Conservation (phyloP, 148 eudicot genomes). For the Amaranthus cruentus region DNA sequence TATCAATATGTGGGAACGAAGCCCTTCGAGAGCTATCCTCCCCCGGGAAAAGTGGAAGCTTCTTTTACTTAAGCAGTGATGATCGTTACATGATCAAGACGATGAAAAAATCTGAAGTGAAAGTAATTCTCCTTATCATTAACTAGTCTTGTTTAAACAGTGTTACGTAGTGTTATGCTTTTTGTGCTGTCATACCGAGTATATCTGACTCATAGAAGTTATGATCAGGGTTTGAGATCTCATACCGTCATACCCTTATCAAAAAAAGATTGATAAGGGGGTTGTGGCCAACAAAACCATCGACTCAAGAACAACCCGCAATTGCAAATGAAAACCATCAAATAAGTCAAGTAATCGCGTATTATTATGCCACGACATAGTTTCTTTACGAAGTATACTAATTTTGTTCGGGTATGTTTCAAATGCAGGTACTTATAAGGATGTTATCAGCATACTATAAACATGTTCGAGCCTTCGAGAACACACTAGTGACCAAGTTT, state of each 20-base stretch:
- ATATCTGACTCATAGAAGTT: too few relatives aligned
- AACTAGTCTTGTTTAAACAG: not conserved
- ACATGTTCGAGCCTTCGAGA: constrained; percentile 79
- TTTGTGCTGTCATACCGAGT: too few relatives aligned
- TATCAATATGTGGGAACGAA: constrained; percentile 91
- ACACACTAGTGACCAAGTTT: constrained; percentile 78
- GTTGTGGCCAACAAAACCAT: too few relatives aligned
- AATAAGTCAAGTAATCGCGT: too few relatives aligned
- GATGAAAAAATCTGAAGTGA: constrained; percentile 87
- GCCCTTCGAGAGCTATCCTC: constrained; percentile 91
- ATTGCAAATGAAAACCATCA: too few relatives aligned
- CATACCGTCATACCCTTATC: too few relatives aligned
- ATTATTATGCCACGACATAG: too few relatives aligned
- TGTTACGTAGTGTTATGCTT: too few relatives aligned
- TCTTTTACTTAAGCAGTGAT: constrained; percentile 86
- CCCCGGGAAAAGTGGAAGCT: constrained; percentile 92
- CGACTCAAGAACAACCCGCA: too few relatives aligned
- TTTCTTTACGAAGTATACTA: not conserved
- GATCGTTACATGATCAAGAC: constrained; percentile 99
- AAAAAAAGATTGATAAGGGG: too few relatives aligned
- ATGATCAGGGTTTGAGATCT: too few relatives aligned
- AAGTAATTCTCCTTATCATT: constrained; percentile 36
- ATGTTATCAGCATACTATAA: constrained; percentile 86
- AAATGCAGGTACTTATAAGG: constrained; percentile 61
- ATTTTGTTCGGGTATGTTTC: not conserved